Percentiles rank a stretch among this genome's conserved stretches.
Evolutionary conservation across 805 yeast species (phyloP).

Genomic region (Debaryomyces prosopidis): DNA sequence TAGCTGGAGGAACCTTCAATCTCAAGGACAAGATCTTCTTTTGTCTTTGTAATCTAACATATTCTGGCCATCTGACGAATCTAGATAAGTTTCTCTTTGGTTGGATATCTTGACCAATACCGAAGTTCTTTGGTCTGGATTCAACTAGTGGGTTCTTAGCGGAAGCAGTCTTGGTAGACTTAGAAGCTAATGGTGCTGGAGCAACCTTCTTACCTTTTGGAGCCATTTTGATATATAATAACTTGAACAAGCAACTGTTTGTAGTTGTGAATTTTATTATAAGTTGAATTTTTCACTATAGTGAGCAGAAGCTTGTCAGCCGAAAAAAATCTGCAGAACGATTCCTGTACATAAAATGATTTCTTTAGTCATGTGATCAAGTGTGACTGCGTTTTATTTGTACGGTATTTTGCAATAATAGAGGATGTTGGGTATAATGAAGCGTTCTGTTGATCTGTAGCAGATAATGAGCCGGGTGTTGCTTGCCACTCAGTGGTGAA

Average conservation of each 20-base stretch:
- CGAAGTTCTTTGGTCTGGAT: conserved; percentile 88
- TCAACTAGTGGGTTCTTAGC: conserved; percentile 83
- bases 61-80: conserved; percentile 99
- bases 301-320: neutral
- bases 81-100: conserved; percentile 96
- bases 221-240: conserved; percentile 27
- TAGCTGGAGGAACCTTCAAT: conserved; percentile 98
- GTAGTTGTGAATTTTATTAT: neutral
- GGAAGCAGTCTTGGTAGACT: conserved; percentile 40
- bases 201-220: conserved; percentile 79
- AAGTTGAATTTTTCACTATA: conserved; percentile 1
- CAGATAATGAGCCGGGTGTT: too few relatives aligned
- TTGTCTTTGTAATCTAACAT: conserved; percentile 98
- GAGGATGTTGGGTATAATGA: too few relatives aligned
- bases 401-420: too few relatives aligned
- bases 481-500: too few relatives aligned
- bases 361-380: conserved; percentile 1
- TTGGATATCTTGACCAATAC: conserved; percentile 95
- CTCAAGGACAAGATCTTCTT: conserved; percentile 93
- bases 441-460: too few relatives aligned
- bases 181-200: conserved; percentile 95
- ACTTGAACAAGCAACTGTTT: neutral
- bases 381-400: conserved; percentile 6
- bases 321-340: neutral
- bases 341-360: neutral